phyloP scores from a whole-genome alignment of 225 moss, liverwort and hornwort species.

The Asterella californica region DNA sequence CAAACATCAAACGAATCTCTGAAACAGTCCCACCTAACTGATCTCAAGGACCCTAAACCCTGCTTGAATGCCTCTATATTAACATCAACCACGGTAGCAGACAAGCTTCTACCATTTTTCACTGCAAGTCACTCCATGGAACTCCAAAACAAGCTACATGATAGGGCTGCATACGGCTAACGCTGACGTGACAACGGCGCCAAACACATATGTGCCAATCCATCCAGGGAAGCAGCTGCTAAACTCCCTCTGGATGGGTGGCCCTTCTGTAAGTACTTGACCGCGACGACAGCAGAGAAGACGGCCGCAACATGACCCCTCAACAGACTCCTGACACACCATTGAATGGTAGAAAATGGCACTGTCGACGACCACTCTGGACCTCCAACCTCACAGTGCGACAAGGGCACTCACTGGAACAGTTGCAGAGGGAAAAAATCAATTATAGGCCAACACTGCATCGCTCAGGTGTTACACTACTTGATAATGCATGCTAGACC shows the following conservation, averaged over 20 bases:
- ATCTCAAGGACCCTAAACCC: slow-evolving; percentile 32
- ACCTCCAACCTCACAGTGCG: slow-evolving; percentile 99
- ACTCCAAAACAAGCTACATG: slow-evolving; percentile 46
- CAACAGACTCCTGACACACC: slow-evolving; percentile 68
- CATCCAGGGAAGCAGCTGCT: slow-evolving; percentile 52
- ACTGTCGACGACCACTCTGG: slow-evolving; percentile 88
- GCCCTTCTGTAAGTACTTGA: slow-evolving; percentile 54
- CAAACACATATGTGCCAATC: slow-evolving; percentile 46
- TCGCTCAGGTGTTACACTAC: slow-evolving; percentile 40
- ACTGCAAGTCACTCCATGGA: slow-evolving; percentile 40
- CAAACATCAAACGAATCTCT: slow-evolving; percentile 33
- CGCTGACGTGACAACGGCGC: slow-evolving; percentile 54
- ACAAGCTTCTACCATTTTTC: slow-evolving; percentile 33
- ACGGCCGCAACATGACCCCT: slow-evolving; percentile 66
- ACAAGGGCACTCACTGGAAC: slow-evolving; percentile 99
- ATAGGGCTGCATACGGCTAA: slow-evolving; percentile 44
- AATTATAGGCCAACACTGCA: slow-evolving; percentile 57
- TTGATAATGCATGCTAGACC: slow-evolving; percentile 38
- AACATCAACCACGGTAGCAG: slow-evolving; percentile 40
- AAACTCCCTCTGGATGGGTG: slow-evolving; percentile 41
- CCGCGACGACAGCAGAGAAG: slow-evolving; percentile 62
- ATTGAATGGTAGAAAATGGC: slow-evolving; percentile 53
- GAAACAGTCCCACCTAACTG: slow-evolving; percentile 33
- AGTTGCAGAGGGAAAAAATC: slow-evolving; percentile 99
- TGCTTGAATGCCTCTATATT: slow-evolving; percentile 39